These are phyloP conservation scores for Talaromyces proteolyticus DNA, from an alignment of 495 filamentous ascomycete species.

Conservation along the genomic window DNA sequence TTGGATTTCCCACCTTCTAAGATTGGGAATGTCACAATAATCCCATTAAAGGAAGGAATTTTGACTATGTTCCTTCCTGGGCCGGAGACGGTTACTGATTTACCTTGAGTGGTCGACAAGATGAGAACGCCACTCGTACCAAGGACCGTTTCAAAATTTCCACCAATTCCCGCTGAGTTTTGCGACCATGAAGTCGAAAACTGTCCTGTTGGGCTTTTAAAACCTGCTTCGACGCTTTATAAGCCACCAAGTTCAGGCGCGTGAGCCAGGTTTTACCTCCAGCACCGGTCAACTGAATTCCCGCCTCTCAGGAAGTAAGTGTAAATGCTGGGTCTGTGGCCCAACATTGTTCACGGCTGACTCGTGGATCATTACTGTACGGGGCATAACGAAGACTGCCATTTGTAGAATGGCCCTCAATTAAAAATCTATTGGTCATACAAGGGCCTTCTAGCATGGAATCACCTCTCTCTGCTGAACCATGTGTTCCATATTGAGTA, in stretches of 20 bases:
- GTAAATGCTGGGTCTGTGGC: conserved; percentile 47
- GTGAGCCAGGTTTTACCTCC: neutral
- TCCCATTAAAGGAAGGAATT: neutral
- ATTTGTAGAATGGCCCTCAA: conserved; percentile 50
- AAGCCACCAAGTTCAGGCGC: neutral
- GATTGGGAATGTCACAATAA: neutral
- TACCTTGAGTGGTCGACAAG: neutral
- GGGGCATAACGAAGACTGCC: conserved; percentile 52
- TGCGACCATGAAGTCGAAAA: neutral
- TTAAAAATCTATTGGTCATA: conserved; percentile 56
- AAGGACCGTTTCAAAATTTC: neutral
- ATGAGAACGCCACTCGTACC: neutral
- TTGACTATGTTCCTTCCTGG: neutral
- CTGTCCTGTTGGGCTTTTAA: neutral
- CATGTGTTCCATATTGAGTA: conserved; percentile 42
- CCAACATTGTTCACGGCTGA: conserved; percentile 57
- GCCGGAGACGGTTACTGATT: neutral
- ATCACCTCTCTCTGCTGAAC: too few relatives aligned
- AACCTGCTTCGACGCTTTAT: neutral
- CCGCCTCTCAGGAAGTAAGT: conserved; percentile 41
- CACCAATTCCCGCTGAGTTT: neutral
- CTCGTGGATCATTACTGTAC: conserved; percentile 44
- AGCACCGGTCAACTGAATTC: conserved; percentile 26
- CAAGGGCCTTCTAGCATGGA: conserved; percentile 53
- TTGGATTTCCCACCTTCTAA: neutral